Base-by-base conservation (phyloP, 2,329 filamentous ascomycete species). In the Trichoderma breve region DNA sequence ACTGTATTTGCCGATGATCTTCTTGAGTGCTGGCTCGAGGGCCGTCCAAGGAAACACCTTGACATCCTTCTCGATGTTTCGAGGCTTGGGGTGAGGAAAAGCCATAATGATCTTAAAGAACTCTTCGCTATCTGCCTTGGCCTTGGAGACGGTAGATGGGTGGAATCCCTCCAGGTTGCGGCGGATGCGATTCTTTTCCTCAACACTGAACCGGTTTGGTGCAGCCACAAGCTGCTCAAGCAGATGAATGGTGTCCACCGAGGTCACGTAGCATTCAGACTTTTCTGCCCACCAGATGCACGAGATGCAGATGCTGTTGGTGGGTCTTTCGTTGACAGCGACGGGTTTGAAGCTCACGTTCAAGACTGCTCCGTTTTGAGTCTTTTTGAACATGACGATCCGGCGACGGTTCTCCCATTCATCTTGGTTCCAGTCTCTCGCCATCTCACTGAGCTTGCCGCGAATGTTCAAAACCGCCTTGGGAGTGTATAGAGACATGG, bases 41-140 rank as follows among this genome's bases (percentile, higher is more conserved):
- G 96, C 93, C 82, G 94, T 96, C 96, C 96, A 99, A 5, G 94
- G 92, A 79, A 98, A 99, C 14, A 98, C 96, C 84, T 99, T 99
- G 79, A 99, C 95, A 78, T 98, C 95, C 84, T 99, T 99, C 85
- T 98, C 96, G 75, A 99, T 99, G 79, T 98, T 98, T 74, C 96
- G 89, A 21, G 96, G 96, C 83, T 98, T 98, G 2, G 96, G 96
- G 73, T 92, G 93, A 14, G 94, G 94, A 79, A 98, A 98, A 1
- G 90, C 93, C 96, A 99, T 99, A 83, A 99, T 98, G 77, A 98
- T 88, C 84, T 98, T 98, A 90, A 98, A 98, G 82, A 98, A 98
- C 70, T 97, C 94, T 81, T 98, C 95, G 80, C 93, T 97, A 73
- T 98, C 95, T 1, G 90, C 79, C 83, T 97, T 97, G 72, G 91